A percentile compares a stretch with the other conserved stretches of the same genome.
Conservation (phyloP, 352 stramenopile species). For the Pythium monospermum region DNA sequence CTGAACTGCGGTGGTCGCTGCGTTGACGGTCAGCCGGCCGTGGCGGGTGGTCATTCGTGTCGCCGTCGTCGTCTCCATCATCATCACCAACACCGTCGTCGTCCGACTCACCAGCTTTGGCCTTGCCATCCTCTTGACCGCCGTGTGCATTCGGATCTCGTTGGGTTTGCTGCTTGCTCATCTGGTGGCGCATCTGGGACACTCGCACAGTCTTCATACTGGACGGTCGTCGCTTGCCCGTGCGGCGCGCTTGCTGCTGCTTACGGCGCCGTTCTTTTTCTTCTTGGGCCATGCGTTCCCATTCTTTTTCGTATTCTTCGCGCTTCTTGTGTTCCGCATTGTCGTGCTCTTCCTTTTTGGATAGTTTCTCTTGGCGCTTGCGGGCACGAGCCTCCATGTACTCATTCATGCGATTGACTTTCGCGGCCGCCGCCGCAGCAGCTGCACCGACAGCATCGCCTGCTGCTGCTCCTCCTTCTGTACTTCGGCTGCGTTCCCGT, state of each 20-base stretch:
- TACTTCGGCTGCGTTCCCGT: slow-evolving; percentile 20
- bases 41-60: too few relatives aligned
- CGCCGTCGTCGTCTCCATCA: too few relatives aligned
- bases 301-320: slow-evolving; percentile 86
- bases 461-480: slow-evolving; percentile 14
- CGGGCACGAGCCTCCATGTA: slow-evolving; percentile 83
- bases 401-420: slow-evolving; percentile 83
- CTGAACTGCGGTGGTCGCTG: slow-evolving; percentile 52
- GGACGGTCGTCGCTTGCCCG: slow-evolving; percentile 55
- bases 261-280: slow-evolving; percentile 78
- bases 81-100: slow-evolving; percentile 34
- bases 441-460: slow-evolving; percentile 15
- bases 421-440: slow-evolving; percentile 15
- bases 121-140: background rate
- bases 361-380: slow-evolving; percentile 75
- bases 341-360: slow-evolving; percentile 68
- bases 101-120: slow-evolving; percentile 19
- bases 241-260: slow-evolving; percentile 67
- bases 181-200: slow-evolving; percentile 81
- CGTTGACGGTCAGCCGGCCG: slow-evolving; percentile 31
- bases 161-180: slow-evolving; percentile 65
- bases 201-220: slow-evolving; percentile 83
- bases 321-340: slow-evolving; percentile 71
- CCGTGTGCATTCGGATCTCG: slow-evolving; percentile 35
- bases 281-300: slow-evolving; percentile 86